Evolutionary conservation across 768 basidiomycete species (phyloP), one percentile per base, ranked within the genome.

Genomic region (Naematelia encephala): DNA sequence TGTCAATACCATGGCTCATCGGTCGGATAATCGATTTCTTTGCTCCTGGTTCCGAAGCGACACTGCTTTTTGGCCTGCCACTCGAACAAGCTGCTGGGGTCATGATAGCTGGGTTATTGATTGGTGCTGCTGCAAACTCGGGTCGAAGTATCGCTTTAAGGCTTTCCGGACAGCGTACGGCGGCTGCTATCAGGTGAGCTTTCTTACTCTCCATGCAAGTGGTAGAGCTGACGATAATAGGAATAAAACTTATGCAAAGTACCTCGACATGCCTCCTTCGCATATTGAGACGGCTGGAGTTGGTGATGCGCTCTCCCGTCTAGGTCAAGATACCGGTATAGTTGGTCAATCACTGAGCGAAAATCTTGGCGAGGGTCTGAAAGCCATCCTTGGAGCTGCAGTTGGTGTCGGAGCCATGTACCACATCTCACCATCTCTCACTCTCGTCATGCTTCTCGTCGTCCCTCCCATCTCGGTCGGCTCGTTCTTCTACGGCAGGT

Each of bases 371-470:
- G 72, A 73, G 63, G 72, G 72, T 14, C 54, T 73, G n/a, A 73
- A 73, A 52, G 72, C 72, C 16, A 63, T 73, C 21, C 59, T 73
- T 3, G 68, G 68, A 11, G 72, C 72, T 54, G 69, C 45, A 45
- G 69, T 63, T 4, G 72, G 69, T 48, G 63, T 94, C 64, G 91
- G 88, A 52, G 89, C 90, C 44, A 98, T 97, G 93, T 85, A 92
- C 68, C 90, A 88, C 74, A 83, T 93, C 56, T 92, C 69, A 5
- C 72, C 72, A 0, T 86, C 85, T 26, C 79, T 98, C 55, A 97
- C 93, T 0, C 75, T 87, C 57, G 80, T 96, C 62, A 97, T 98
- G 93, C 82, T 98, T 53, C 84, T 85, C 28, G 85, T 96, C 54
- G 91, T 96, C n/a, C 34, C 57, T 14, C 60, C 67, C n/a, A 62